Evolutionary conservation across 495 filamentous ascomycete species (phyloP).

Genomic region (Penicillium silybi): DNA sequence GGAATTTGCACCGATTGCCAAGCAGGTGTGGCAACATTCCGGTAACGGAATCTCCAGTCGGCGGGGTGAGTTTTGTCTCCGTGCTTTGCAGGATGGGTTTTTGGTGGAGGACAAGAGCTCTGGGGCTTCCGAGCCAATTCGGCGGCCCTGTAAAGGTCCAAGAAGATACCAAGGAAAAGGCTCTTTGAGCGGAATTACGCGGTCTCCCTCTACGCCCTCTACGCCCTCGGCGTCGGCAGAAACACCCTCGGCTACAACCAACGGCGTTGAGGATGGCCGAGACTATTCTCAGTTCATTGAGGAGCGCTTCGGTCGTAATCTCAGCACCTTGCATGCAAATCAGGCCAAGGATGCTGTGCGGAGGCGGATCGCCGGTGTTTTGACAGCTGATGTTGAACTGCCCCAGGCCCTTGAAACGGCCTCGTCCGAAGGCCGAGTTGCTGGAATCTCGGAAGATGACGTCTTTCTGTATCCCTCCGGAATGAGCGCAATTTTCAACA

Average conservation of each 20-base stretch:
- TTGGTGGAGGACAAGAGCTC: slow-evolving; percentile 52
- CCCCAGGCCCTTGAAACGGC: slow-evolving; percentile 53
- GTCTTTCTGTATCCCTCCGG: slow-evolving; percentile 84
- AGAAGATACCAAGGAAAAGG: slow-evolving; percentile 64
- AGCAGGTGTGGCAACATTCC: slow-evolving; percentile 93
- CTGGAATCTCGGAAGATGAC: slow-evolving; percentile 78
- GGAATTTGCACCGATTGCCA: slow-evolving; percentile 63
- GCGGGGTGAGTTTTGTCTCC: slow-evolving; percentile 81
- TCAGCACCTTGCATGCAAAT: slow-evolving; percentile 69
- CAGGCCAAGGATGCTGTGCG: slow-evolving; percentile 84
- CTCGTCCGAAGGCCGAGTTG: slow-evolving; percentile 49
- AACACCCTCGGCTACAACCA: slow-evolving; percentile 5
- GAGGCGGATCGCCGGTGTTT: slow-evolving; percentile 80
- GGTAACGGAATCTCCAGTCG: slow-evolving; percentile 94
- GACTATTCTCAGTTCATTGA: slow-evolving; percentile 83
- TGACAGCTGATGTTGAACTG: slow-evolving; percentile 70
- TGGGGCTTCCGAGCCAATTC: slow-evolving; percentile 23
- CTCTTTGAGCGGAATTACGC: slow-evolving; percentile 33
- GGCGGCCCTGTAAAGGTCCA: slow-evolving; percentile 59
- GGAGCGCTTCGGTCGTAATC: slow-evolving; percentile 89
- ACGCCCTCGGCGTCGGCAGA: slow-evolving; percentile 5
- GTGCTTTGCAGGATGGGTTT: slow-evolving; percentile 64
- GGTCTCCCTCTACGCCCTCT: slow-evolving; percentile 11
- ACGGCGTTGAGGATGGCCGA: slow-evolving; percentile 43
- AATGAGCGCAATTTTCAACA: slow-evolving; percentile 92